A percentile compares a stretch with the other conserved stretches of the same genome.
Conservation (phyloP, 2,329 filamentous ascomycete species). For the Lasiodiplodia sp. region DNA sequence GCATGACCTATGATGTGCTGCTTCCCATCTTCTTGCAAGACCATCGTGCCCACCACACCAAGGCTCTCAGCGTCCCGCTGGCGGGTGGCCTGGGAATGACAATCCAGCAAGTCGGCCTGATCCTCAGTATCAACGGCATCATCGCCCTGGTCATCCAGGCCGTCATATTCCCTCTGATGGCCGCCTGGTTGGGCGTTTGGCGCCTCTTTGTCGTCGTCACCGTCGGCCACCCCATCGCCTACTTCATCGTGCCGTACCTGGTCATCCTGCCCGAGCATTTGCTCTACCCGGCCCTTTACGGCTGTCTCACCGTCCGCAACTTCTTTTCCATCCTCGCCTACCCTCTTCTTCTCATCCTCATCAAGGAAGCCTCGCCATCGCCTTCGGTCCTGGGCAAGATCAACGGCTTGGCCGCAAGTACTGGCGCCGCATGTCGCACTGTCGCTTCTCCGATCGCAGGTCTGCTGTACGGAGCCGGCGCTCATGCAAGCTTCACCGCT, state of each 20-base stretch:
- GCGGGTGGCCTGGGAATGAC: constrained; percentile 71
- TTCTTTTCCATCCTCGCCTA: constrained; percentile 73
- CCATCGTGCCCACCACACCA: constrained; percentile 55
- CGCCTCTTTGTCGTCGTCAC: constrained; percentile 70
- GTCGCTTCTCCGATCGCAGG: constrained; percentile 73
- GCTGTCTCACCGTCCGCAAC: constrained; percentile 70
- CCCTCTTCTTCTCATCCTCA: constrained; percentile 72
- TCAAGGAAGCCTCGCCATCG: constrained; percentile 74
- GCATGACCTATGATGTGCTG: constrained; percentile 92
- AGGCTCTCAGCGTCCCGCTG: constrained; percentile 41
- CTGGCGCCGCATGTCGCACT: constrained; percentile 74
- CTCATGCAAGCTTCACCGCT: constrained; percentile 64
- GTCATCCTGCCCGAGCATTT: constrained; percentile 62
- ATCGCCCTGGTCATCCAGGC: constrained; percentile 78
- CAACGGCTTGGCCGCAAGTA: constrained; percentile 75
- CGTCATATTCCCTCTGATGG: constrained; percentile 71
- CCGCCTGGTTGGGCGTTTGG: constrained; percentile 71
- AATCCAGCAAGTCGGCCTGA: constrained; percentile 71
- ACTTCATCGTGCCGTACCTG: constrained; percentile 73
- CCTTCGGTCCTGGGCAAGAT: constrained; percentile 71
- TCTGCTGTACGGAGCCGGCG: constrained; percentile 69
- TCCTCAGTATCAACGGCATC: constrained; percentile 73
- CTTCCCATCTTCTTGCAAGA: constrained; percentile 94
- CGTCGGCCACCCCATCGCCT: constrained; percentile 70
- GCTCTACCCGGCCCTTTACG: constrained; percentile 69